Percentiles rank a stretch among this genome's conserved stretches.
Evolutionary conservation across 345 rosid species (phyloP).

Genomic region (Aquilaria sinensis): DNA sequence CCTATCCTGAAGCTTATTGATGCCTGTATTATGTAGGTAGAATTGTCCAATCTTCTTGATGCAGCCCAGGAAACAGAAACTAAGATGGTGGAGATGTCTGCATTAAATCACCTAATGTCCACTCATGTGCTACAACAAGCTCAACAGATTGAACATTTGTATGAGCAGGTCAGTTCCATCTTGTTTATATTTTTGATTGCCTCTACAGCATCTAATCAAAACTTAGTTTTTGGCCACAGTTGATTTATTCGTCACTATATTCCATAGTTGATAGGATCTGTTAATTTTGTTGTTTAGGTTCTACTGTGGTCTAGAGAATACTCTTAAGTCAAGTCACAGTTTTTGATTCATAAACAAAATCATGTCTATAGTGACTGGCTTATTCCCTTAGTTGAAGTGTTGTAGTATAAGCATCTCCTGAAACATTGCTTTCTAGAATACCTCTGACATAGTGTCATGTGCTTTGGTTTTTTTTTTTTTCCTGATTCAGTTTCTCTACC

Average conservation of each 20-base stretch:
- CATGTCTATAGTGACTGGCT: not conserved
- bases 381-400: too few species aligned
- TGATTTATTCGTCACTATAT: too few species aligned
- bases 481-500: not conserved
- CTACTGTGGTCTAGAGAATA: too few species aligned
- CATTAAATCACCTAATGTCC: constrained; percentile 89
- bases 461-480: not conserved
- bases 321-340: not conserved
- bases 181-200: too few species aligned
- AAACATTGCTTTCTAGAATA: too few species aligned
- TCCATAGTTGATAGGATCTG: not conserved
- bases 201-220: constrained; percentile 2
- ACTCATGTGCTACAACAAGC: constrained; percentile 95
- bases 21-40: constrained; percentile 48
- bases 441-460: not conserved
- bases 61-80: constrained; percentile 88
- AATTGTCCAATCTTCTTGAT: constrained; percentile 77
- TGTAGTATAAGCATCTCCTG: too few species aligned
- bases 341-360: not conserved
- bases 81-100: constrained; percentile 99
- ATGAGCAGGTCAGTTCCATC: constrained; percentile 55
- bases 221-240: not conserved
- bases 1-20: constrained; percentile 9
- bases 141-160: constrained; percentile 79
- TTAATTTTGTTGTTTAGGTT: too few species aligned